Percentiles rank a stretch among this genome's conserved stretches.
These are phyloP conservation scores for Rubia yunnanensis DNA, from an alignment of 257 asterid genomes.

Conservation along the genomic window DNA sequence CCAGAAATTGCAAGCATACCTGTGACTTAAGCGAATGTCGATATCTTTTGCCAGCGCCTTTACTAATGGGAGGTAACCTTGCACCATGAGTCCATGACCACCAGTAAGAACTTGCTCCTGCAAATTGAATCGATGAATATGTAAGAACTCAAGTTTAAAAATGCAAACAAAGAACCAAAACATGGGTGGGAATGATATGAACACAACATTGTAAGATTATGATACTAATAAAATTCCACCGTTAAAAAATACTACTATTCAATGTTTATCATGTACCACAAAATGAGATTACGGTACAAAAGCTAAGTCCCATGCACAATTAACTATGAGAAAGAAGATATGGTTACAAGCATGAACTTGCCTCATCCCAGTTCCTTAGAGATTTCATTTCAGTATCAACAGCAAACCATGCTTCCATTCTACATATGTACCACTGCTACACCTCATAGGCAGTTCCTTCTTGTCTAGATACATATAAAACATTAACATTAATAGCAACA, in stretches of 20 bases:
- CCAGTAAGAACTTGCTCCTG: conserved; percentile 94
- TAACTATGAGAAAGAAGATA: background rate
- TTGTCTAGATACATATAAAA: conserved; percentile 39
- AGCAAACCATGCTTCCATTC: conserved; percentile 99
- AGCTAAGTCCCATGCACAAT: background rate
- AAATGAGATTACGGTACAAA: background rate
- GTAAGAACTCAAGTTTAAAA: background rate
- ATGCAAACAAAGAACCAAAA: background rate
- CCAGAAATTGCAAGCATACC: conserved; percentile 35
- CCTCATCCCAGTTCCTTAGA: conserved; percentile 97
- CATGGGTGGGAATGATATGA: background rate
- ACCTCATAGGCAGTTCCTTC: conserved; percentile 78
- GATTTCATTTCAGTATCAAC: conserved; percentile 96
- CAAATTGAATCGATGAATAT: conserved; percentile 10
- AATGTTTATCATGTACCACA: too few relatives aligned
- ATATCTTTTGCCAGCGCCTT: conserved; percentile 60
- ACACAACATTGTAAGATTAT: too few relatives aligned
- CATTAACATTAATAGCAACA: conserved; percentile 13
- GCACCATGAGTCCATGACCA: conserved; percentile 99
- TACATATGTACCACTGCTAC: conserved; percentile 85
- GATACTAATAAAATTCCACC: too few relatives aligned
- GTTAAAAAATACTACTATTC: too few relatives aligned
- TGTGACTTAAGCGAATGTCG: conserved; percentile 74
- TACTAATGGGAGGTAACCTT: conserved; percentile 80
- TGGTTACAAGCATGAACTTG: conserved; percentile 17